A percentile compares a stretch with the other conserved stretches of the same genome.
Evolutionary conservation across 768 basidiomycete species (phyloP).

Genomic region (Obba rivulosa): DNA sequence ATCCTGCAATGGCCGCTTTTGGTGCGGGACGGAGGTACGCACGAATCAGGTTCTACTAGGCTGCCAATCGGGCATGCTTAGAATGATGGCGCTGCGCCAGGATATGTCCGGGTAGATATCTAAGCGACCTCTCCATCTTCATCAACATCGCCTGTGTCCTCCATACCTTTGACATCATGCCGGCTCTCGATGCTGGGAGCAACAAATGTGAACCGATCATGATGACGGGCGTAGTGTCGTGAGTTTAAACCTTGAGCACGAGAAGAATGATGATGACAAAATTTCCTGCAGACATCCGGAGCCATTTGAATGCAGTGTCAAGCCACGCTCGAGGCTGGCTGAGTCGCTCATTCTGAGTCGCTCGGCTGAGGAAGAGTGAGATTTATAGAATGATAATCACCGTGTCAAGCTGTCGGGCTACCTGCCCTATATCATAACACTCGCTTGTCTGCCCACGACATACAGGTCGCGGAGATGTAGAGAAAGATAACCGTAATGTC

Average conservation of each 20-base stretch:
- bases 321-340: slow-evolving; percentile 13
- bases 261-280: background rate
- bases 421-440: too few species aligned
- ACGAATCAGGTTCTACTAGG: background rate
- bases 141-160: slow-evolving; percentile 12
- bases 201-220: slow-evolving; percentile 4
- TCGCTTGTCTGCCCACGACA: too few species aligned
- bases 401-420: too few species aligned
- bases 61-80: background rate
- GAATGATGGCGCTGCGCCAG: background rate
- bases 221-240: slow-evolving; percentile 6
- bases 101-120: slow-evolving; percentile 16
- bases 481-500: too few species aligned
- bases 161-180: slow-evolving; percentile 12
- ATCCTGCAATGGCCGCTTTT: slow-evolving; percentile 5
- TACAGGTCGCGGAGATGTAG: too few species aligned
- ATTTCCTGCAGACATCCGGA: slow-evolving; percentile 11
- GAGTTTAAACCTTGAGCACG: background rate
- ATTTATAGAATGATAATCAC: too few species aligned
- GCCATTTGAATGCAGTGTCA: slow-evolving; percentile 17
- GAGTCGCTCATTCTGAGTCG: slow-evolving; percentile 9
- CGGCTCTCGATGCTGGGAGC: slow-evolving; percentile 10
- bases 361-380: too few species aligned
- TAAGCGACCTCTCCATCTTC: slow-evolving; percentile 12
- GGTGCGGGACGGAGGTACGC: slow-evolving; percentile 10